Base-by-base conservation (phyloP, 108 stramenopile species). In the Licmophora abbreviata region DNA sequence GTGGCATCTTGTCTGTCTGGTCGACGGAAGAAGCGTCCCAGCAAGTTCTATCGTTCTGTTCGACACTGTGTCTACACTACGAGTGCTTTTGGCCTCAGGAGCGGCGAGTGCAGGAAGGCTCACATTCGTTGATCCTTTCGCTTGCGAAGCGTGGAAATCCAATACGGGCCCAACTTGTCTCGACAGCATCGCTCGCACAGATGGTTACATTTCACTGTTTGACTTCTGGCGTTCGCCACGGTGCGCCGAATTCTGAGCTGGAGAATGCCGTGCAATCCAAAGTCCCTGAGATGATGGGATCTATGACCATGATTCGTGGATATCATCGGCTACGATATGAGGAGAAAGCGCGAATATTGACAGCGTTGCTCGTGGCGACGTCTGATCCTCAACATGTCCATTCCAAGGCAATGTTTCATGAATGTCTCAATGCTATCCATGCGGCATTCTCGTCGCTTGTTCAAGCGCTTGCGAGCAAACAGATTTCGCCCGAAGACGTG, bases 41-140 rank as follows among this genome's bases (percentile, higher is more conserved):
- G 41, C 75, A 79, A 35, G 49, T 73, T 0, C 53, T 91, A 32
- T 76, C 77, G 0, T 88, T 92, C 53, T 68, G 74, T 29, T 23
- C 64, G 9, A 74, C 83, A 1, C 54, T 92, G 40, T 81, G 79
- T 56, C 49, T 85, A 3, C 71, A 83, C 28, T 88, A 88, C 54
- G 77, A 82, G 44, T 88, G 83, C 45, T 75, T 67, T 44, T 92
- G 90, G 90, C 85, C 90, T 6, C 81, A 79, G 54, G 90, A 92
- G 71, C 58, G 60, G 22, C 73, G 79, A 48, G 73, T 92, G 2
- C 77, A 79, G 46, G 78, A 83, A 17, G 66, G 69, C 49, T 63
- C 81, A 0, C 51, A 72, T 1, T 23, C 53, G 8, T 63, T 92
- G 29, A 45, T 85, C 10, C 32, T 76, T 22, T 54, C 75, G 5